phyloP scores from a whole-genome alignment of 805 yeast species.

The Saturnispora zaruensis region DNA sequence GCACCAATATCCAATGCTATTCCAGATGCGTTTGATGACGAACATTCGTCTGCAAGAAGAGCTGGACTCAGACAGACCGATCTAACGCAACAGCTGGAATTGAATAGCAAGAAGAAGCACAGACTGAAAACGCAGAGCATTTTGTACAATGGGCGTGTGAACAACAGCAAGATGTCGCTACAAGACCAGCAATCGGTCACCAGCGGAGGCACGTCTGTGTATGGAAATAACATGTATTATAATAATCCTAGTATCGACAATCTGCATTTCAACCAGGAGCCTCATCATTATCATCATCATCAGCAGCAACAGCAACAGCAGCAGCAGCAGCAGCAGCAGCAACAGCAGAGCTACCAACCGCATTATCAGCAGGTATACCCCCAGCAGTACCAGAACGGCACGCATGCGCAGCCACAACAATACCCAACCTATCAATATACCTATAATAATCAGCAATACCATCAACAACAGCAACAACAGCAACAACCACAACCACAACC shows the following conservation, averaged over 20 bases:
- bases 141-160: slow-evolving; percentile 7
- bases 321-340: background rate
- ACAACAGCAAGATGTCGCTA: slow-evolving; percentile 9
- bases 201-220: slow-evolving; percentile 5
- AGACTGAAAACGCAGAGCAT: slow-evolving; percentile 21
- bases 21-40: slow-evolving; percentile 21
- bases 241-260: background rate
- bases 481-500: slow-evolving; percentile 4
- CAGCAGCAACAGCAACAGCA: slow-evolving; percentile 7
- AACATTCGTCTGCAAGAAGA: slow-evolving; percentile 20
- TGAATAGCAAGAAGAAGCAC: slow-evolving; percentile 21
- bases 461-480: slow-evolving; percentile 10
- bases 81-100: slow-evolving; percentile 21
- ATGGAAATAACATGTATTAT: background rate
- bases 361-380: slow-evolving; percentile 6
- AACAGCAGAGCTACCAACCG: background rate
- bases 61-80: slow-evolving; percentile 28
- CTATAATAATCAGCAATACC: slow-evolving; percentile 1
- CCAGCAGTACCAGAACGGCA: slow-evolving; percentile 7
- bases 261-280: background rate
- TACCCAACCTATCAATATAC: slow-evolving; percentile 4
- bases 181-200: slow-evolving; percentile 9
- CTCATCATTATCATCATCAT: slow-evolving; percentile 4
- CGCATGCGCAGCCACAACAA: slow-evolving; percentile 8
- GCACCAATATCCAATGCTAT: slow-evolving; percentile 3